Evolutionary conservation across 768 basidiomycete genomes (phyloP), one percentile per base, ranked within the genome.

Genomic region (Pleurotus platypus): DNA sequence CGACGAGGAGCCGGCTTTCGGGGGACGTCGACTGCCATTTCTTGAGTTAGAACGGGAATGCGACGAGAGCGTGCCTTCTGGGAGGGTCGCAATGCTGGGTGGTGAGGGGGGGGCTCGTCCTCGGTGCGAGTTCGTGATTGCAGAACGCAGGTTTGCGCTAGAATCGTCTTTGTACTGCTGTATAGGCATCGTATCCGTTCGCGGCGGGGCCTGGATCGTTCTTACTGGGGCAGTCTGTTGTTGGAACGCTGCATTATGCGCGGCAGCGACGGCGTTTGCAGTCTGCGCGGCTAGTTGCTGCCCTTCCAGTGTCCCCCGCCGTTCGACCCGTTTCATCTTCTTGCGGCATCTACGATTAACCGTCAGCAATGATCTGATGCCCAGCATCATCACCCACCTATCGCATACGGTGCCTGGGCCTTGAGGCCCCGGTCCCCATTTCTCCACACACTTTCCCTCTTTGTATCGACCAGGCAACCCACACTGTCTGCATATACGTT

Each of bases 371-470:
- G 35, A 51, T 13, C 22, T 37, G 47, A 57, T 39, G 27, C 49
- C 27, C 24, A 56, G 46, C 49, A 50, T 40, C 24, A 22, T 26
- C 24, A 72, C 79, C 61, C 64, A 85, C 80, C 89, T 74, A 75
- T 92, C 90, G 64, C 89, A 92, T 0, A 92, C 89, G 0, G 90
- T 92, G 18, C 89, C 90, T 50, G 90, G 90, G 0, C 90, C 90
- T 70, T 86, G 81, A 47, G 90, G 90, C 3, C 90, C 90, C 20
- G 90, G 89, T 1, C 90, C 90, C 90, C 90, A 92, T 69, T 92
- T 92, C 65, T 92, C 90, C 51, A 92, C 89, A 66, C 90, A 92
- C 62, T 90, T 90, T 7, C 86, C 87, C 18, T 92, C 90, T 72
- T 90, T 90, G 72, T 91, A 92, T 1, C 89, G 74, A 0, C 90